Evolutionary conservation across 805 yeast species (phyloP).

Genomic region (Wickerhamiella alocasiicola): DNA sequence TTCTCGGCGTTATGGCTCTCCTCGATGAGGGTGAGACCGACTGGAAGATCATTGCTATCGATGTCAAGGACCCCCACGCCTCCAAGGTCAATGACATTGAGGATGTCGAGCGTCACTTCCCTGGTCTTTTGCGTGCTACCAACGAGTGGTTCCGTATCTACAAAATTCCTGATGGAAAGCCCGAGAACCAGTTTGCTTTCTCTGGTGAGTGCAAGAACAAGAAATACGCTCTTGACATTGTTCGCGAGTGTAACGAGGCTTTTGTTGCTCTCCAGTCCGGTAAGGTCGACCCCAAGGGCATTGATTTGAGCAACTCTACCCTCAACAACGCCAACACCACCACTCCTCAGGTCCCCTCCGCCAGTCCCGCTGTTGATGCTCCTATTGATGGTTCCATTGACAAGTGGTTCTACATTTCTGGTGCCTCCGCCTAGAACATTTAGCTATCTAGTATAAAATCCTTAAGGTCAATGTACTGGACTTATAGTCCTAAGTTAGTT

Average conservation of each 20-base stretch:
- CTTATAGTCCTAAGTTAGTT: too few species aligned
- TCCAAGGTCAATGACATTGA: conserved; percentile 75
- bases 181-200: conserved; percentile 93
- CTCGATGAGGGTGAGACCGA: conserved; percentile 96
- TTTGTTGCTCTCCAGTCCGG: conserved; percentile 71
- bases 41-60: conserved; percentile 91
- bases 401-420: conserved; percentile 94
- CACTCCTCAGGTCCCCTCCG: conserved; percentile 43
- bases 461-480: too few species aligned
- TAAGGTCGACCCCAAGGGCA: conserved; percentile 49
- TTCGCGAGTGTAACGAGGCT: conserved; percentile 70
- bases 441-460: neutral
- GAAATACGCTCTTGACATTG: conserved; percentile 72
- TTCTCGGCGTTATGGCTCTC: conserved; percentile 86
- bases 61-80: conserved; percentile 80
- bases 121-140: conserved; percentile 86
- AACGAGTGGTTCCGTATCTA: conserved; percentile 98
- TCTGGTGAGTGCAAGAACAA: conserved; percentile 83
- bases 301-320: conserved; percentile 66
- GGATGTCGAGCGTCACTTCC: conserved; percentile 80
- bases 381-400: conserved; percentile 94
- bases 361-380: conserved; percentile 64
- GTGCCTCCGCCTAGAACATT: conserved; percentile 24
- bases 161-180: conserved; percentile 97
- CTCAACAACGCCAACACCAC: conserved; percentile 32